Conservation (phyloP, 176 grass and related monocot genomes). For the maize (Zea mays) region Zm-B73-REFERENCE-NAM-5.0 NC_050104.1:80113501-80114000, state of each 20-base stretch:
- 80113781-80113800: constrained; percentile 52
- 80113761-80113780: constrained; percentile 48
- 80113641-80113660: constrained; percentile 70
- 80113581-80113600: neutral
- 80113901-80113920: constrained; percentile 74
- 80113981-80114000: constrained; percentile 42
- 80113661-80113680: constrained; percentile 66
- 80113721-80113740: neutral
- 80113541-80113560: constrained; percentile 36
- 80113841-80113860: constrained; percentile 57
- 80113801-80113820: constrained; percentile 60
- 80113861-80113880: constrained; percentile 27
- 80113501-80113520: constrained; percentile 99
- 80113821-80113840: constrained; percentile 89
- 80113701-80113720: constrained; percentile 5
- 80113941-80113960: constrained; percentile 48
- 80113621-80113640: constrained; percentile 43
- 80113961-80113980: constrained; percentile 30
- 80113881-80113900: constrained; percentile 65
- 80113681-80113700: constrained; percentile 68
- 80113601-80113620: constrained; percentile 34
- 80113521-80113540: constrained; percentile 56
- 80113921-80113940: constrained; percentile 63
- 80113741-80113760: constrained; percentile 21
- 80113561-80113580: constrained; percentile 33